These are phyloP conservation scores for Ulvella scutata DNA, from an alignment of 139 green algal genomes.

Conservation along the genomic window DNA sequence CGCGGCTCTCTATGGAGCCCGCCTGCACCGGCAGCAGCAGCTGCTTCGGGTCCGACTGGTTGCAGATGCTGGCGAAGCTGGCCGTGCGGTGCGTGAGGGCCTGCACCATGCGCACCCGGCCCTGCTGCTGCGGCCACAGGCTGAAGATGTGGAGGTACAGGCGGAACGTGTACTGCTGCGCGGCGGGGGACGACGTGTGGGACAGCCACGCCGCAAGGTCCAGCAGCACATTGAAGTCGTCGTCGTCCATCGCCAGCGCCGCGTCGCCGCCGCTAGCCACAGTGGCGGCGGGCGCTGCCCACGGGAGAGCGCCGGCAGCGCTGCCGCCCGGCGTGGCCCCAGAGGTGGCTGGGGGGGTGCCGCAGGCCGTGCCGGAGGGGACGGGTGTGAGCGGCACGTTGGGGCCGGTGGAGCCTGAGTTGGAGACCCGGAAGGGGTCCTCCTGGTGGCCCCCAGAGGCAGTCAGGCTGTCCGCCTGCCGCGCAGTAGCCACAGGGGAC, in stretches of 20 bases:
- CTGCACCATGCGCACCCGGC: conserved; percentile 25
- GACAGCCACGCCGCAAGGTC: conserved; percentile 10
- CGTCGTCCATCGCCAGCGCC: conserved; percentile 13
- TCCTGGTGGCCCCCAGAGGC: too few relatives aligned
- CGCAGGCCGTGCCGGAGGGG: background rate
- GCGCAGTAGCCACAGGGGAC: background rate
- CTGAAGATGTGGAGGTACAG: conserved; percentile 19
- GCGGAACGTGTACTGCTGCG: background rate
- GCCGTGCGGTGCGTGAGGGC: conserved; percentile 7
- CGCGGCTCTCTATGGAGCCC: background rate
- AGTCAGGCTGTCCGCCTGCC: too few relatives aligned
- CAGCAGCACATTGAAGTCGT: conserved; percentile 18
- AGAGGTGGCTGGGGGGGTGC: background rate
- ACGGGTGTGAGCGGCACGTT: background rate
- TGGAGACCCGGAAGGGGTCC: too few relatives aligned
- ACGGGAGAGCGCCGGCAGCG: background rate
- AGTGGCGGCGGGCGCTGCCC: background rate
- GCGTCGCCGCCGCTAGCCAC: conserved; percentile 1
- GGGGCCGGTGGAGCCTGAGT: too few relatives aligned
- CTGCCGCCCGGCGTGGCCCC: background rate
- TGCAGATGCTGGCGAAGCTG: background rate
- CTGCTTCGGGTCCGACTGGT: background rate
- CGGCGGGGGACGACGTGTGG: background rate
- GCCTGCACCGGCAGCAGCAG: background rate
- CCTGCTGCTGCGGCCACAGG: conserved; percentile 20